These are phyloP conservation scores for Cicer cuneatum DNA, from an alignment of 306 rosid genomes.

Conservation along the genomic window DNA sequence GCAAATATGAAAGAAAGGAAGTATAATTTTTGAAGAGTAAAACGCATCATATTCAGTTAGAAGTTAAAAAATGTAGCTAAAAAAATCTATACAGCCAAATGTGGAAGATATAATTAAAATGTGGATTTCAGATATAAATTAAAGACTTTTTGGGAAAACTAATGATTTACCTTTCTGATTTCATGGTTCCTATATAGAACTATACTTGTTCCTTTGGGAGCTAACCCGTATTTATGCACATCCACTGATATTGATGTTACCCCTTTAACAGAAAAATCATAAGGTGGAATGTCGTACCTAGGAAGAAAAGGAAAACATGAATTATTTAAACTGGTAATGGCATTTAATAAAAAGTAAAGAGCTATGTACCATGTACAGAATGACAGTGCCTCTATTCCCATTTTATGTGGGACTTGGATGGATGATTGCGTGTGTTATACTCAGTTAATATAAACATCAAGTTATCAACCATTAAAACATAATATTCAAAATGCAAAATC, in stretches of 20 bases:
- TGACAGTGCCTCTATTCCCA: background rate
- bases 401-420: background rate
- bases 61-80: conserved; percentile 33
- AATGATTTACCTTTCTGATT: conserved; percentile 80
- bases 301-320: conserved; percentile 33
- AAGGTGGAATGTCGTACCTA: conserved; percentile 89
- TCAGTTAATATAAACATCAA: conserved; percentile 14
- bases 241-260: conserved; percentile 94
- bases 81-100: background rate
- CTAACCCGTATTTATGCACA: conserved; percentile 97
- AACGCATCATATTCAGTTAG: conserved; percentile 15
- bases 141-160: conserved; percentile 27
- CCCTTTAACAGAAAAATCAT: conserved; percentile 89
- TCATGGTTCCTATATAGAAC: conserved; percentile 89
- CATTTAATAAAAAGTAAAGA: conserved; percentile 6
- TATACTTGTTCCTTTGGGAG: conserved; percentile 95
- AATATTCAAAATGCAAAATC: conserved; percentile 22
- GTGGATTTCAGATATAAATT: conserved; percentile 4
- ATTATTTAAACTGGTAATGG: conserved; percentile 15
- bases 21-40: background rate
- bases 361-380: conserved; percentile 11
- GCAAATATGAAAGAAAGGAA: conserved; percentile 9
- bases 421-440: background rate
- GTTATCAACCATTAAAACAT: conserved; percentile 11
- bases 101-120: background rate